Evolutionary conservation across 2,329 filamentous ascomycete genomes (phyloP), one percentile per base, ranked within the genome.

Genomic region (Phaeophleospora eucalypticola): DNA sequence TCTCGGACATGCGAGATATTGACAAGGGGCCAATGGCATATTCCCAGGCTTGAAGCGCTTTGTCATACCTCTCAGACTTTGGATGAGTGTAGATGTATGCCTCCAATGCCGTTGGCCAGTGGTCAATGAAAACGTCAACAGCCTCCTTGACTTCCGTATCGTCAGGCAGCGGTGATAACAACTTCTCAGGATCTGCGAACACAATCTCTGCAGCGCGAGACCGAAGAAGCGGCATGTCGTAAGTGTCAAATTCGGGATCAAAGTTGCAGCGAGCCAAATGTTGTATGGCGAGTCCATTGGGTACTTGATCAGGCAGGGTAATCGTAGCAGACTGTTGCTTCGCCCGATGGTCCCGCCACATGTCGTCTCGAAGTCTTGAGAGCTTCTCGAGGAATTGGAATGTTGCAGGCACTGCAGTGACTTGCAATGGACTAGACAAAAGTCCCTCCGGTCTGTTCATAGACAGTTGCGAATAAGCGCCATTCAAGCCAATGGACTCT

Each of bases 381-480:
- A 70, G 53, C 17, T 64, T 53, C 37, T 71, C 65, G 1, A 70
- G 36, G 42, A 71, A 70, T 3, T 41, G 57, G 39, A 61, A 63
- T 0, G 57, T 60, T 1, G 63, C 57, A 2, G 53, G 39, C 2
- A 51, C 45, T 9, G 45, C 49, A n/a, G 24, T 35, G 6, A 38
- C n/a, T n/a, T n/a, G n/a, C n/a, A n/a, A n/a, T n/a, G n/a, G n/a
- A n/a, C n/a, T n/a, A 21, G 14, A 48, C 24, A 3, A 15, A 14
- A 12, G 18, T 14, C 35, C 39, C 35, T n/a, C 29, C 7, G 45
- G 15, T 51, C 12, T 3, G 34, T 41, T 10, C 52, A 32, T 16
- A 2, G 47, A 34, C 36, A 60, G 45, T 2, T 34, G 42, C 15
- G 48, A 45, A 34, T 58, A 45, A 14, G 41, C 43, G 44, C 48